Conservation (phyloP, 2,329 filamentous ascomycete genomes). For the Drechmeria coniospora region DNA sequence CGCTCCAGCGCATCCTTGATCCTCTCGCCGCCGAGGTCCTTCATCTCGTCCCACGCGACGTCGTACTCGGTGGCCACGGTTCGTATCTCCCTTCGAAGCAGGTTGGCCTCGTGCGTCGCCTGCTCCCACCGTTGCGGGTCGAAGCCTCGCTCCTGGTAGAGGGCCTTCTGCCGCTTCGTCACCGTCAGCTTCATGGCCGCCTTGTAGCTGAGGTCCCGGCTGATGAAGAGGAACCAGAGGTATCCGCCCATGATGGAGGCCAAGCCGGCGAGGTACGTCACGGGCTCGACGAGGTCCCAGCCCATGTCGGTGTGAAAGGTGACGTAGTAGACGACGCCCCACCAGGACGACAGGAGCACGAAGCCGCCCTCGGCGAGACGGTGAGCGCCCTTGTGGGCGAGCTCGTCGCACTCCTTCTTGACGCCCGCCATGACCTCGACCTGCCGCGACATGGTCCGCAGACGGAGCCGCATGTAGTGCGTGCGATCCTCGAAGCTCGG, state of each 20-base stretch:
- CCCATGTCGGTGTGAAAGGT: conserved; percentile 61
- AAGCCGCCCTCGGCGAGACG: conserved; percentile 70
- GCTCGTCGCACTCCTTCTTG: conserved; percentile 65
- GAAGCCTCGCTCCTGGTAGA: conserved; percentile 65
- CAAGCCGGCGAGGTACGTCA: conserved; percentile 80
- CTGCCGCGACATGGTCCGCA: conserved; percentile 54
- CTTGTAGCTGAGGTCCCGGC: conserved; percentile 74
- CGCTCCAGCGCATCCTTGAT: conserved; percentile 41
- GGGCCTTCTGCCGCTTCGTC: conserved; percentile 55
- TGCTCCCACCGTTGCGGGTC: conserved; percentile 64
- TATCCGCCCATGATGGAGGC: conserved; percentile 80
- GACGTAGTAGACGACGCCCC: conserved; percentile 63
- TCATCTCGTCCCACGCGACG: conserved; percentile 71
- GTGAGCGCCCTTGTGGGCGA: conserved; percentile 66
- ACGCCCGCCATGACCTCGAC: conserved; percentile 56
- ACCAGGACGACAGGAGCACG: conserved; percentile 58
- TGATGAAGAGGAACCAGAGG: conserved; percentile 87
- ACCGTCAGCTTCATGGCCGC: conserved; percentile 80
- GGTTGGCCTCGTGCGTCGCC: conserved; percentile 66
- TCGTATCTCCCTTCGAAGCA: conserved; percentile 63
- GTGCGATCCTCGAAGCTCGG: conserved; percentile 86
- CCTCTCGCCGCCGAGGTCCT: conserved; percentile 55
- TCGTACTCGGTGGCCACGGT: conserved; percentile 74
- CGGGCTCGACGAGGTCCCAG: conserved; percentile 83
- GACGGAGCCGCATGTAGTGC: conserved; percentile 64